phyloP scores from a whole-genome alignment of 2,329 filamentous ascomycete genomes.

The Clonostachys rhizophaga region DNA sequence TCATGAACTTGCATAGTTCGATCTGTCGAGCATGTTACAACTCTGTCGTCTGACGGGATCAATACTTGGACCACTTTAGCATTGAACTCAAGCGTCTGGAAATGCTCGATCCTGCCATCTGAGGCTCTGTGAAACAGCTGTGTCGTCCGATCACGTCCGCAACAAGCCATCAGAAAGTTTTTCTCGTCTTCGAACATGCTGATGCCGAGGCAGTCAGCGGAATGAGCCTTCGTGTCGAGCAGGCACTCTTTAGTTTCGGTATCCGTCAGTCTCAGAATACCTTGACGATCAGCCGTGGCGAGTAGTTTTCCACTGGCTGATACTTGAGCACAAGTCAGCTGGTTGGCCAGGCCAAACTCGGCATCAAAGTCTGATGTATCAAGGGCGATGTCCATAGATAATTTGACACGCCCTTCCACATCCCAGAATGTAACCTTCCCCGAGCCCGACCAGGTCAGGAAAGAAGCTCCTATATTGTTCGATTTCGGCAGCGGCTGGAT shows the following conservation, averaged over 20 bases:
- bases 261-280: constrained; percentile 71
- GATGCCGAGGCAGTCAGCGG: constrained; percentile 79
- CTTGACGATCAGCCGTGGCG: constrained; percentile 80
- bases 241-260: constrained; percentile 54
- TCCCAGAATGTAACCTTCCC: constrained; percentile 84
- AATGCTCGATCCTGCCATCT: constrained; percentile 61
- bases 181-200: constrained; percentile 61
- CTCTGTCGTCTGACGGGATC: constrained; percentile 67
- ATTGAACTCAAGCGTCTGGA: constrained; percentile 92
- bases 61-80: constrained; percentile 75
- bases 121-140: constrained; percentile 72
- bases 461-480: constrained; percentile 62
- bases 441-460: constrained; percentile 84
- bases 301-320: constrained; percentile 61
- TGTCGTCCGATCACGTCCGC: constrained; percentile 84
- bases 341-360: constrained; percentile 50
- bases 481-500: constrained; percentile 60
- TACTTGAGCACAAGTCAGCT: constrained; percentile 54
- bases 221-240: constrained; percentile 79
- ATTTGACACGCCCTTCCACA: constrained; percentile 62
- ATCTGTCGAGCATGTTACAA: constrained; percentile 86
- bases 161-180: constrained; percentile 69
- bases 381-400: constrained; percentile 61
- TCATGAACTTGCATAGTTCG: constrained; percentile 82
- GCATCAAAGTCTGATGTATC: constrained; percentile 52